Evolutionary conservation across 768 basidiomycete genomes (phyloP).

Genomic region (Kwoniella heveanensis): DNA sequence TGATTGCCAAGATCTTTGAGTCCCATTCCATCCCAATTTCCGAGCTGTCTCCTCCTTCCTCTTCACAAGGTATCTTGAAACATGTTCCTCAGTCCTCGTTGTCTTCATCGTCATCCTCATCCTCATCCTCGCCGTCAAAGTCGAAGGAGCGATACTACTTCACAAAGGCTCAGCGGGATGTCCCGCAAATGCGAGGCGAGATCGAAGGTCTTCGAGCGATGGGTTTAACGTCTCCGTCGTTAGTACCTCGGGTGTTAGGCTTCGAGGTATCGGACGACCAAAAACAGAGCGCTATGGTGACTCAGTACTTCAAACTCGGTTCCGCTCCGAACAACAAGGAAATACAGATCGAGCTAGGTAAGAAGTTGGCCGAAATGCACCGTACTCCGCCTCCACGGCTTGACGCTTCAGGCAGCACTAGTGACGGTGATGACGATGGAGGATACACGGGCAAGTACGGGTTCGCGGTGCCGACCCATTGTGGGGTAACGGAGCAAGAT

Average conservation of each 20-base stretch:
- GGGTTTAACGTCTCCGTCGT: slow-evolving; percentile 9
- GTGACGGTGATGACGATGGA: not conserved
- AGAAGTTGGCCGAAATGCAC: slow-evolving; percentile 47
- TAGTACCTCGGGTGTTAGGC: slow-evolving; percentile 32
- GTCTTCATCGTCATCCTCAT: not conserved
- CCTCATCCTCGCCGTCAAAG: too few species aligned
- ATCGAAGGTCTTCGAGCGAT: slow-evolving; percentile 24
- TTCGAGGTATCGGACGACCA: slow-evolving; percentile 23
- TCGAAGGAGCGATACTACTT: slow-evolving; percentile 10
- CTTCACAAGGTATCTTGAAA: slow-evolving; percentile 7
- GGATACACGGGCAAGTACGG: slow-evolving; percentile 36
- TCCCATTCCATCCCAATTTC: slow-evolving; percentile 1
- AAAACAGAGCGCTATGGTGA: slow-evolving; percentile 39
- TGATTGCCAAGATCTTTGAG: slow-evolving; percentile 18
- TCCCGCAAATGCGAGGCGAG: slow-evolving; percentile 29
- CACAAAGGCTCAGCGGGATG: slow-evolving; percentile 16
- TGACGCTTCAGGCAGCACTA: too few species aligned
- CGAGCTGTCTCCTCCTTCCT: slow-evolving; percentile 10
- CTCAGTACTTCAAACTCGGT: slow-evolving; percentile 40
- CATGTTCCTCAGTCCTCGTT: not conserved
- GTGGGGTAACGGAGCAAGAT: slow-evolving; percentile 52
- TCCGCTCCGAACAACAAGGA: not conserved
- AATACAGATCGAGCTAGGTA: slow-evolving; percentile 35
- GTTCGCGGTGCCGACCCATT: slow-evolving; percentile 48
- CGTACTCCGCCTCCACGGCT: slow-evolving; percentile 14